phyloP scores from a whole-genome alignment of 2,329 filamentous ascomycete genomes.

The Curvularia eragrostidis region DNA sequence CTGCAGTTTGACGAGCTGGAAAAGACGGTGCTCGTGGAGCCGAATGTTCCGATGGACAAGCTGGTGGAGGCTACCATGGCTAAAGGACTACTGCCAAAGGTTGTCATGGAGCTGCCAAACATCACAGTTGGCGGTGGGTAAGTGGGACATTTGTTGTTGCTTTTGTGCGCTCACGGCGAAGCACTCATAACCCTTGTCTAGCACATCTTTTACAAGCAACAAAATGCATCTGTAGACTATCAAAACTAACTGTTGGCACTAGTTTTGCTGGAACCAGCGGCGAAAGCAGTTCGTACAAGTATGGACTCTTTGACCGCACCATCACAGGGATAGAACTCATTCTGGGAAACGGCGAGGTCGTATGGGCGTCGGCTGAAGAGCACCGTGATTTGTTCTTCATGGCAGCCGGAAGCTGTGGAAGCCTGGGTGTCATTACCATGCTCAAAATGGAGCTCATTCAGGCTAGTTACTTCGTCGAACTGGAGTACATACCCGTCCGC shows the following conservation, averaged over 20 bases:
- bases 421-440: conserved; percentile 66
- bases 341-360: conserved; percentile 63
- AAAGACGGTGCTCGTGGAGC: conserved; percentile 64
- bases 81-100: conserved; percentile 65
- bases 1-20: conserved; percentile 52
- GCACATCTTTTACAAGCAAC: neutral
- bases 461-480: conserved; percentile 64
- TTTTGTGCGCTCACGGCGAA: neutral
- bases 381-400: conserved; percentile 65
- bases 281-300: conserved; percentile 70
- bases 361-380: conserved; percentile 54
- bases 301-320: conserved; percentile 71
- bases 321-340: conserved; percentile 69
- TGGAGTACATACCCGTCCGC: conserved; percentile 65
- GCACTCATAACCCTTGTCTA: neutral
- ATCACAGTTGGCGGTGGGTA: conserved; percentile 70
- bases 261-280: conserved; percentile 69
- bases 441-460: conserved; percentile 65
- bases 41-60: conserved; percentile 72
- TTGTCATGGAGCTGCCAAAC: conserved; percentile 75
- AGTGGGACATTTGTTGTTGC: conserved; percentile 12
- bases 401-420: conserved; percentile 66
- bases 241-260: conserved; percentile 6
- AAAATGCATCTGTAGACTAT: neutral
- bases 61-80: conserved; percentile 65